Evolutionary conservation across 2,329 filamentous ascomycete genomes (phyloP), one percentile per base, ranked within the genome.

Genomic region (Nemania sp.): DNA sequence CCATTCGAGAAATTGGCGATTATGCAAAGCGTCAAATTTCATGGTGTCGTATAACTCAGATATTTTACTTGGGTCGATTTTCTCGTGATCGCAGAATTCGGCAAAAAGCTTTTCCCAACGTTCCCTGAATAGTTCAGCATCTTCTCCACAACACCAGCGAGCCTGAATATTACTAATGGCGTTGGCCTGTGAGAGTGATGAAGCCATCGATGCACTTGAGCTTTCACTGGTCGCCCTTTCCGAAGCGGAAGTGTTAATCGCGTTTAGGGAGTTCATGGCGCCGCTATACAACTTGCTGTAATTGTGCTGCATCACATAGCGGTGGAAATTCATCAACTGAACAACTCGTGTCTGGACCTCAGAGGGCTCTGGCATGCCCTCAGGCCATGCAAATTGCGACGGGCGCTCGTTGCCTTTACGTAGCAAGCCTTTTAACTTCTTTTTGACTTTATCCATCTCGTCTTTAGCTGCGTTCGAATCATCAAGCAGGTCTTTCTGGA

Each of bases 401-500:
- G 94, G 94, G 1, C 93, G 90, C 67, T 94, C 89, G 57, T 91
- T 90, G n/a, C 93, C 94, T 71, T 96, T 90, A 24, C 94, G 86
- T 53, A 99, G 74, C 17, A 99, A 80, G 1, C 90, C 87, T 75
- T 99, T 99, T 23, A 99, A 81, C 83, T 96, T 97, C 82, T 99
- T 99, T 80, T 99, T 99, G 51, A 99, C 94, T 73, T 96, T 97
- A 74, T 99, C 95, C 89, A 97, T 99, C 67, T 96, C 91, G 70
- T 99, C 94, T 71, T 99, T 99, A 53, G 94, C 94, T 3, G 94
- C 94, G 71, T 99, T 99, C 0, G 92, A 97, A 69, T 99, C 94
- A 70, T 99, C 94, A 3, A 99, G 77, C 6, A 99, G 80, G 72
- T 97, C 92, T 70, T 99, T 99, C 48, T 94, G 86, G 52, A 97